Conservation (phyloP, 768 basidiomycete genomes). For the Suillus hirtellus region DNA sequence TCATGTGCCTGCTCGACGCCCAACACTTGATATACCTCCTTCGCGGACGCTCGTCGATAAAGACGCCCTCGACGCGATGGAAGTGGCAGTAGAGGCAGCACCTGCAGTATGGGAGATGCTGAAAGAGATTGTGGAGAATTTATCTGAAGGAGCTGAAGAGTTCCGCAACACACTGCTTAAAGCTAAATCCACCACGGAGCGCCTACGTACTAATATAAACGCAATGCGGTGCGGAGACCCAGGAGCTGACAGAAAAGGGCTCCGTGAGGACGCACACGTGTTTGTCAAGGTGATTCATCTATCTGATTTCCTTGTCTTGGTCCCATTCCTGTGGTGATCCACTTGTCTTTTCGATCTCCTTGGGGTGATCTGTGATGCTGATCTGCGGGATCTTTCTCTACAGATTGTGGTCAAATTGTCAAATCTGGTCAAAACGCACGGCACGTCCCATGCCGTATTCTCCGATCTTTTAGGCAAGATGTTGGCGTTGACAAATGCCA, state of each 20-base stretch:
- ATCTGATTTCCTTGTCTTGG: background rate
- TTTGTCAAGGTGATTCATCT: conserved; percentile 73
- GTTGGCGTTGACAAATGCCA: conserved; percentile 75
- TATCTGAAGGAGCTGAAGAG: conserved; percentile 51
- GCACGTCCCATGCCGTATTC: conserved; percentile 55
- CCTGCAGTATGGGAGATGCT: conserved; percentile 83
- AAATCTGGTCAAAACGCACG: conserved; percentile 66
- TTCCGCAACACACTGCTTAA: conserved; percentile 55
- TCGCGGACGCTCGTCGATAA: conserved; percentile 73
- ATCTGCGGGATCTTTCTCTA: background rate
- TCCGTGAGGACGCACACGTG: conserved; percentile 75
- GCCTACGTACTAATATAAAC: conserved; percentile 58
- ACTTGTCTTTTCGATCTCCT: background rate
- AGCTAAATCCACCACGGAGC: conserved; percentile 65
- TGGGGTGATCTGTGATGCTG: background rate
- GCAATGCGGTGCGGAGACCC: conserved; percentile 57
- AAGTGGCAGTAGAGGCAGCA: conserved; percentile 75
- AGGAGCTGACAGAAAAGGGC: conserved; percentile 54
- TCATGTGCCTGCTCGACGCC: conserved; percentile 26
- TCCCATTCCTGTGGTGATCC: background rate
- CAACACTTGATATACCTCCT: conserved; percentile 49
- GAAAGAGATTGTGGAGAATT: conserved; percentile 66
- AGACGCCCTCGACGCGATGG: conserved; percentile 78
- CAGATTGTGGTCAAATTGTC: conserved; percentile 79
- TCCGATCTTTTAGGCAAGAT: conserved; percentile 66